Percentiles rank a stretch among this genome's conserved stretches.
These are phyloP conservation scores for Coleophoma eucalyptorum DNA, from an alignment of 2,329 filamentous ascomycete genomes.

Conservation along the genomic window DNA sequence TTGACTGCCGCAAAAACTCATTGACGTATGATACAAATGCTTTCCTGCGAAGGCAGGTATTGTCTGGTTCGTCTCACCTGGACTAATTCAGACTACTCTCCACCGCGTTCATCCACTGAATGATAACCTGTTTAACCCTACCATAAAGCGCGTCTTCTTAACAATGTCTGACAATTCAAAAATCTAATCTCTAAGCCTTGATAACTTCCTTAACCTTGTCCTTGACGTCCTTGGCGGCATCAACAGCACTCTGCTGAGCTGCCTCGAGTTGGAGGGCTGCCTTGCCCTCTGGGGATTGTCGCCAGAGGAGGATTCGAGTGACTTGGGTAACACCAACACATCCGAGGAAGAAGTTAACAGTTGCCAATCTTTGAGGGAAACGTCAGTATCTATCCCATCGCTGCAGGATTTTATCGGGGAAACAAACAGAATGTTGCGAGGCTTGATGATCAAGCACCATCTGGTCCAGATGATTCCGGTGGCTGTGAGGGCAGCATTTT, in stretches of 20 bases:
- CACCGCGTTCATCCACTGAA: background rate
- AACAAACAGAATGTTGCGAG: conserved; percentile 80
- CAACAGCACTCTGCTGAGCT: conserved; percentile 16
- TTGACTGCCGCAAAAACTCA: background rate
- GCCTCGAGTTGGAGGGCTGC: conserved; percentile 22
- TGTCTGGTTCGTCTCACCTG: too few relatives aligned
- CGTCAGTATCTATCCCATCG: too few relatives aligned
- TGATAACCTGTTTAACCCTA: background rate
- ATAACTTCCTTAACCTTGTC: conserved; percentile 31
- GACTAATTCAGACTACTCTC: too few relatives aligned
- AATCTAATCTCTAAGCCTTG: conserved; percentile 23
- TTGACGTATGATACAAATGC: too few relatives aligned
- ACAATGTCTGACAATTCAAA: background rate
- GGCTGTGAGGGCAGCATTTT: conserved; percentile 84
- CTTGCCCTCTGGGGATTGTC: conserved; percentile 54
- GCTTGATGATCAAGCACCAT: conserved; percentile 97
- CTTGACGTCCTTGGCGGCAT: conserved; percentile 21
- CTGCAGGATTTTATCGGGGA: background rate
- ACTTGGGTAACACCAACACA: conserved; percentile 82
- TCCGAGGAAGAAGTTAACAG: conserved; percentile 98
- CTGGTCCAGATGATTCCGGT: conserved; percentile 97
- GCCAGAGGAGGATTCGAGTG: conserved; percentile 67
- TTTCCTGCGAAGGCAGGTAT: too few relatives aligned
- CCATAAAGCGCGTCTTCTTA: background rate
- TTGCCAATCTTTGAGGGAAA: conserved; percentile 61